These are phyloP conservation scores for Beauveria rudraprayagi DNA, from an alignment of 2,329 filamentous ascomycete genomes.

Conservation along the genomic window DNA sequence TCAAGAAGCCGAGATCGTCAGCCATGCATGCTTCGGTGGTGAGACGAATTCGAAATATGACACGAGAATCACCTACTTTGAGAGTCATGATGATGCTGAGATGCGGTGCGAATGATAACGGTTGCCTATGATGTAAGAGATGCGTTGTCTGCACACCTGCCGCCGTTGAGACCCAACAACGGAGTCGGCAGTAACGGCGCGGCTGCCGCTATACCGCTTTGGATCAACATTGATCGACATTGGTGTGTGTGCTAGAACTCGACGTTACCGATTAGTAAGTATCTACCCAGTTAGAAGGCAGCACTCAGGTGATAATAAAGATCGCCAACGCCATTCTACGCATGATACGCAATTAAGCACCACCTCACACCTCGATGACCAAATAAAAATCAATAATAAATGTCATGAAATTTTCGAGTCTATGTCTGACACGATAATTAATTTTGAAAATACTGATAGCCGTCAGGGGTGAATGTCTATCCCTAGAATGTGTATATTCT, in stretches of 20 bases:
- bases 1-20: neutral
- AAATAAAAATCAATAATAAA: too few relatives aligned
- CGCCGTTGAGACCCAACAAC: neutral
- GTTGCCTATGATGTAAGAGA: conserved; percentile 12
- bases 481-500: too few relatives aligned
- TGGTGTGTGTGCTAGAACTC: too few relatives aligned
- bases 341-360: neutral
- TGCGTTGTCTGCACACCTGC: neutral
- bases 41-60: too few relatives aligned
- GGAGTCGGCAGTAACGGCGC: neutral
- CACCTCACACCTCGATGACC: too few relatives aligned
- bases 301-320: too few relatives aligned
- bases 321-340: neutral
- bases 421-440: too few relatives aligned
- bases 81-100: conserved; percentile 21
- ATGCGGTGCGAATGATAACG: neutral
- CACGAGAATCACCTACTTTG: conserved; percentile 20
- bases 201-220: neutral
- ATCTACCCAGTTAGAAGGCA: too few relatives aligned
- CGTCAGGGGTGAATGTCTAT: too few relatives aligned
- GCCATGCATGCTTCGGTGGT: neutral
- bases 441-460: too few relatives aligned
- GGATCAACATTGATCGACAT: neutral
- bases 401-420: too few relatives aligned
- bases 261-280: too few relatives aligned